These are phyloP conservation scores for Mimosa bimucronata DNA, from an alignment of 306 rosid genomes.

Conservation along the genomic window DNA sequence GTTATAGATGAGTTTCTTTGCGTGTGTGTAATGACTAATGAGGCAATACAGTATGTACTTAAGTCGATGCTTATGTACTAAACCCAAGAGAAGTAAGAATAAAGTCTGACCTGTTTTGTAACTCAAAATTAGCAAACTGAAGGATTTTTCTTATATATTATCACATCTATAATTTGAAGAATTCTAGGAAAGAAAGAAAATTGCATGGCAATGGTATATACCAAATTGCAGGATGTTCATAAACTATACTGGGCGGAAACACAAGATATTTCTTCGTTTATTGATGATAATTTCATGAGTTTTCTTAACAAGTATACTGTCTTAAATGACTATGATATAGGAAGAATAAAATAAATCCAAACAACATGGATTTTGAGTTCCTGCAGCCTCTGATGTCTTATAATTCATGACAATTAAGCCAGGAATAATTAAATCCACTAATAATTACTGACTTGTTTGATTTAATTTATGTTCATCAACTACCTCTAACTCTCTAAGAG, in stretches of 20 bases:
- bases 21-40: constrained; percentile 18
- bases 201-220: not conserved
- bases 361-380: not conserved
- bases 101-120: constrained; percentile 34
- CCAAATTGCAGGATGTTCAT: not conserved
- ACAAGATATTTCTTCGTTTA: constrained; percentile 7
- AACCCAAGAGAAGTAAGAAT: constrained; percentile 27
- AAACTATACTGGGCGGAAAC: not conserved
- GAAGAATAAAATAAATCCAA: not conserved
- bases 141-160: no score
- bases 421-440: not conserved
- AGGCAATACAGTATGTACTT: constrained; percentile 38
- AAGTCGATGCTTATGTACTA: constrained; percentile 29
- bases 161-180: not conserved
- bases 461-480: not conserved
- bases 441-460: not conserved
- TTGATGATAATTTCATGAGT: constrained; percentile 9
- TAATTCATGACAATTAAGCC: not conserved
- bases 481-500: not conserved
- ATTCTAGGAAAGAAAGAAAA: not conserved
- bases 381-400: not conserved
- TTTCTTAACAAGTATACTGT: not conserved
- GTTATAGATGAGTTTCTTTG: constrained; percentile 43
- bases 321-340: not conserved
- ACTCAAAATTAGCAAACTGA: not conserved